Evolutionary conservation across 202 grass and related monocot species (phyloP).

Genomic region (Carex sylvatica): DNA sequence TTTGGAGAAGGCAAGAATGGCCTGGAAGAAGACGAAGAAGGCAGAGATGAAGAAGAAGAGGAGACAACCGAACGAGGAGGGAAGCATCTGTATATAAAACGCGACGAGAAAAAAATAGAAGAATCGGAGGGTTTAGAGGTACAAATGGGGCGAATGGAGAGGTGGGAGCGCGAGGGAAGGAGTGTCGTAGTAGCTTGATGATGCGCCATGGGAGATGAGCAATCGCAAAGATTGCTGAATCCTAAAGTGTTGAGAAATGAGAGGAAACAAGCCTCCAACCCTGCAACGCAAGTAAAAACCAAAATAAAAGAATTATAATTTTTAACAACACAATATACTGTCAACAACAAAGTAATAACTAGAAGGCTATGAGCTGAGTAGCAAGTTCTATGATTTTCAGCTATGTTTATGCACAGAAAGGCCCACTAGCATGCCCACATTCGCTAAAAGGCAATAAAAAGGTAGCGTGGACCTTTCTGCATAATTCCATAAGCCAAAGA

Average conservation of each 20-base stretch:
- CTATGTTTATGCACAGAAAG: no score
- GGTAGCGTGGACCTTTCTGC: no score
- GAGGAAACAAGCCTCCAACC: constrained; percentile 90
- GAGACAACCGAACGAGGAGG: not conserved
- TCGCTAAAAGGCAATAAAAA: no score
- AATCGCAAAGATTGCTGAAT: constrained; percentile 53
- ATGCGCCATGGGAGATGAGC: constrained; percentile 42
- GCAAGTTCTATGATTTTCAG: no score
- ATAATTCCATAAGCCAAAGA: no score
- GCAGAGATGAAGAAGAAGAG: not conserved
- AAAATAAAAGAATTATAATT: not conserved
- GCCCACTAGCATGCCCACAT: no score
- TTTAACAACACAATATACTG: not conserved
- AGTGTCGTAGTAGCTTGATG: constrained; percentile 2
- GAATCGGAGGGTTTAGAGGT: not conserved
- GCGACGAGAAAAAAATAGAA: not conserved
- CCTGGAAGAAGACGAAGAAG: not conserved
- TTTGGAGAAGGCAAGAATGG: not conserved
- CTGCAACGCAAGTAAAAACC: constrained; percentile 43
- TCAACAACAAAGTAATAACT: no score
- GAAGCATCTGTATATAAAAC: constrained; percentile 1
- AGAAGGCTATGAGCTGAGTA: no score
- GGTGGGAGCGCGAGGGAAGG: constrained; percentile 12
- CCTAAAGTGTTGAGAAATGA: constrained; percentile 76
- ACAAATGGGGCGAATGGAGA: constrained; percentile 4